phyloP scores from a whole-genome alignment of 75 land plant genomes.

The Cunninghamia lanceolata region DNA sequence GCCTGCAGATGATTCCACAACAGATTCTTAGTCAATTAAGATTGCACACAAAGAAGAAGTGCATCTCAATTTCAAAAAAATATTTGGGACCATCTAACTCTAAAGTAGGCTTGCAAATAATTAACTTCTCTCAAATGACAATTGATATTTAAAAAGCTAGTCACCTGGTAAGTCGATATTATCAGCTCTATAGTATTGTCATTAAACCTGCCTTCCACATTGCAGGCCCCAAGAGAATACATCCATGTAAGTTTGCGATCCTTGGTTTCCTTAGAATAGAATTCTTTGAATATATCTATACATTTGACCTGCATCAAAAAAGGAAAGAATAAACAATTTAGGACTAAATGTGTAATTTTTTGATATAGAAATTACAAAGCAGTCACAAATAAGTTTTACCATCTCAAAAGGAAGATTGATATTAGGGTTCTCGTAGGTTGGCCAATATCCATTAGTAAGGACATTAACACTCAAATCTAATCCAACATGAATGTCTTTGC shows the following conservation, averaged over 20 bases:
- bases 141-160: background rate
- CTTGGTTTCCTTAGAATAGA: conserved; percentile 81
- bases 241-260: conserved; percentile 58
- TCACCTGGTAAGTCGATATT: background rate
- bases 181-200: background rate
- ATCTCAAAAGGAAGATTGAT: conserved; percentile 86
- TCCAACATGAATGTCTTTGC: conserved; percentile 63
- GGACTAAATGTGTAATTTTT: background rate
- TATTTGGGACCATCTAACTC: too few species aligned
- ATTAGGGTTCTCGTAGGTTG: conserved; percentile 82
- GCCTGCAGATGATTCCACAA: conserved; percentile 13
- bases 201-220: background rate
- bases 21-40: background rate
- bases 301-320: conserved; percentile 42
- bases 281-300: conserved; percentile 73
- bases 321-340: background rate
- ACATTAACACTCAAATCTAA: conserved; percentile 91
- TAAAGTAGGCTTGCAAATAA: too few species aligned
- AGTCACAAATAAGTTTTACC: conserved; percentile 30
- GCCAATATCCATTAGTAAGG: conserved; percentile 88
- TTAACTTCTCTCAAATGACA: background rate
- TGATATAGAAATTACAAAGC: background rate
- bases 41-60: background rate
- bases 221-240: background rate
- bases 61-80: too few species aligned